Evolutionary conservation across 768 basidiomycete genomes (phyloP).

Genomic region (Mycena chlorophos): DNA sequence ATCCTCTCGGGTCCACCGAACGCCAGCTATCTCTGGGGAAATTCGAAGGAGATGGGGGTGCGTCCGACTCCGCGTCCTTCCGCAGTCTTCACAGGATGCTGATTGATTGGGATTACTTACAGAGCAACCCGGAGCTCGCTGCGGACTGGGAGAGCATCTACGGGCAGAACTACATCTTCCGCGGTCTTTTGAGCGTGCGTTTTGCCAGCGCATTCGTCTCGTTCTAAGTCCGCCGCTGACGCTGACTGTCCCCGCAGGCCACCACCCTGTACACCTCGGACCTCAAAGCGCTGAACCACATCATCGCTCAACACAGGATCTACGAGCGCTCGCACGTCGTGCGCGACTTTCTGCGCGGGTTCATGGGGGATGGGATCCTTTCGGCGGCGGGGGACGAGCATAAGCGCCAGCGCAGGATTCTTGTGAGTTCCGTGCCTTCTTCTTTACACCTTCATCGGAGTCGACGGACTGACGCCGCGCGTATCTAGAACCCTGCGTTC

Average conservation of each 20-base stretch:
- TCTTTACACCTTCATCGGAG: not conserved
- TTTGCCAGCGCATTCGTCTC: conserved; percentile 30
- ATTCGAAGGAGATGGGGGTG: too few species aligned
- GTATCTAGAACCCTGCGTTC: conserved; percentile 46
- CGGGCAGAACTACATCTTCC: not conserved
- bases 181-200: not conserved
- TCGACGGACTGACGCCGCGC: too few species aligned
- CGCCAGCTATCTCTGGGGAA: too few species aligned
- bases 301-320: conserved; percentile 43
- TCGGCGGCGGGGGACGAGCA: conserved; percentile 31
- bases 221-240: not conserved
- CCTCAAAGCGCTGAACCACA: conserved; percentile 47
- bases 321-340: conserved; percentile 42
- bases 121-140: too few species aligned
- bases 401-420: conserved; percentile 27
- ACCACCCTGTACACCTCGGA: conserved; percentile 47
- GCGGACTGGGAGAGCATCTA: too few species aligned
- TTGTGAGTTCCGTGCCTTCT: conserved; percentile 15
- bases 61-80: too few species aligned
- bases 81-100: too few species aligned
- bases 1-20: too few species aligned
- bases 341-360: conserved; percentile 25
- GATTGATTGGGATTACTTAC: too few species aligned
- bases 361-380: conserved; percentile 26
- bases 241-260: conserved; percentile 4